Conservation (phyloP, 176 grass and related monocot species). For the Oryza brachyantha region DNA sequence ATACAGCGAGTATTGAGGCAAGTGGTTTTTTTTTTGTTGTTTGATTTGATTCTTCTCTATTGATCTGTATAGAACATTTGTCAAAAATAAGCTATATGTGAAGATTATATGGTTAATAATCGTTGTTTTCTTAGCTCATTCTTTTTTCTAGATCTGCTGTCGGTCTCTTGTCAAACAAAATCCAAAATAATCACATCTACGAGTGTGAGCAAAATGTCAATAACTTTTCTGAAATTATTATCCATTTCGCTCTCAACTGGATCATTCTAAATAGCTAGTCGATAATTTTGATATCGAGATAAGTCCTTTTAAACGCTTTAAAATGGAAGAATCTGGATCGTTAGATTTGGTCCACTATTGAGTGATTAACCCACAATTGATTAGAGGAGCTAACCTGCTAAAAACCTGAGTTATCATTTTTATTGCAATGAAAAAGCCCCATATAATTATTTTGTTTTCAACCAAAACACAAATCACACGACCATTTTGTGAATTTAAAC, state of each 20-base stretch:
- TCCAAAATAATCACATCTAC: too few relatives aligned
- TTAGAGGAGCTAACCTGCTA: background rate
- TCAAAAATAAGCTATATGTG: background rate
- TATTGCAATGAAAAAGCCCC: too few relatives aligned
- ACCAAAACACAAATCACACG: background rate
- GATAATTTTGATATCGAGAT: too few relatives aligned
- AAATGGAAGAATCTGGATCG: background rate
- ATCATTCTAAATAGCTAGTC: too few relatives aligned
- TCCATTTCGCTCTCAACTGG: too few relatives aligned
- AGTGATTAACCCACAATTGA: background rate
- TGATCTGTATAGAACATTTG: background rate
- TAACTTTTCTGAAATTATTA: background rate
- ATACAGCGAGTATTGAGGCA: slow-evolving; percentile 61
- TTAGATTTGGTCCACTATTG: background rate
- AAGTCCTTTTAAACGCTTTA: background rate
- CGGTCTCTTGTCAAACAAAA: too few relatives aligned
- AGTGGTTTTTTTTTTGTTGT: background rate
- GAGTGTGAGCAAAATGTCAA: background rate
- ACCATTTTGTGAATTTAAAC: background rate
- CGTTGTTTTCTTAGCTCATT: too few relatives aligned
- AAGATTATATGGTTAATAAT: too few relatives aligned
- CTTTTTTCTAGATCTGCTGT: too few relatives aligned
- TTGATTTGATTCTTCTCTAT: background rate
- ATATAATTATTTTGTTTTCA: too few relatives aligned
- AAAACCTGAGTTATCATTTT: background rate